phyloP scores from a whole-genome alignment of 73 alveolate genomes.

The Tetrahymena elliotti region DNA sequence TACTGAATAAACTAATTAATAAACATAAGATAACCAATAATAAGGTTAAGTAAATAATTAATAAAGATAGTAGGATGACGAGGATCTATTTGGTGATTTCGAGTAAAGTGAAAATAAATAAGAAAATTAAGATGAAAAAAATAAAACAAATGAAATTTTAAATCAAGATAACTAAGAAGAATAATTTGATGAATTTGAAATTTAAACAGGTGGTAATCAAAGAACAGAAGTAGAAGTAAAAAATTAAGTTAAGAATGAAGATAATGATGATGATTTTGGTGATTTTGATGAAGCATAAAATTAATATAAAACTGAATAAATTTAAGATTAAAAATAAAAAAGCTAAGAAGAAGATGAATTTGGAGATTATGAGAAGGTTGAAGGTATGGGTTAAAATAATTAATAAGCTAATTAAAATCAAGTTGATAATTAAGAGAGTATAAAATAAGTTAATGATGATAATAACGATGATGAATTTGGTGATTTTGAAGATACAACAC shows the following conservation, averaged over 20 bases:
- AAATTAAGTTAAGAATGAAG: not conserved
- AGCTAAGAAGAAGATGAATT: not conserved
- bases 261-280: not conserved
- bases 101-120: not conserved
- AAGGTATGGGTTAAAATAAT: too few relatives aligned
- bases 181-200: not conserved
- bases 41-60: not conserved
- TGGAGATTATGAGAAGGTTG: not conserved
- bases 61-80: not conserved
- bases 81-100: not conserved
- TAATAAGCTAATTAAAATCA: too few relatives aligned
- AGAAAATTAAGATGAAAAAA: not conserved
- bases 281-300: not conserved
- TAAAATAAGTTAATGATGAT: not conserved
- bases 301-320: not conserved
- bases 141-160: too few relatives aligned
- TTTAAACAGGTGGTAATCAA: not conserved
- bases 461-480: not conserved
- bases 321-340: not conserved
- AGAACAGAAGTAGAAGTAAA: not conserved
- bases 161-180: not conserved
- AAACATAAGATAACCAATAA: not conserved
- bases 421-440: not conserved
- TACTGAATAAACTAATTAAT: too few relatives aligned
- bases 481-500: not conserved